Base-by-base conservation (phyloP, 441 rosid genomes). In the Jatropha multifida region DNA sequence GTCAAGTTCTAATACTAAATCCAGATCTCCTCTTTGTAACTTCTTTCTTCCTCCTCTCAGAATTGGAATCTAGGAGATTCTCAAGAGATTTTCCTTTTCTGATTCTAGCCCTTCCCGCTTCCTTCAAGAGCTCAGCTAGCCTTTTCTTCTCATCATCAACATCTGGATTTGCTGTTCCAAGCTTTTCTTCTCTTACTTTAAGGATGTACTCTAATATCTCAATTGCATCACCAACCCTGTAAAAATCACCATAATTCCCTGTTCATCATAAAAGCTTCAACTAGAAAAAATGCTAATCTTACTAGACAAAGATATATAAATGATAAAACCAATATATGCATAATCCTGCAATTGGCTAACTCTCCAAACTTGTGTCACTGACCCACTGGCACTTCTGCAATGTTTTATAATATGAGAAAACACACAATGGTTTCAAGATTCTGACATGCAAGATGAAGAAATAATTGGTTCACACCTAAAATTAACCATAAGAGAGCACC, bases 141-240 rank as follows among this genome's bases (percentile, higher is more conserved):
- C 97, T 83, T 68, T 81, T 88, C 91, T 88, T 91, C 85, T 94
- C 98, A 38, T 91, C 97, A 68, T 89, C 97, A 37, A 92, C 89
- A 79, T 94, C 98, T 0, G 95, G 98, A 82, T 94, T 91, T 14
- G 97, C 98, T 6, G 86, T 92, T 73, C 97, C 98, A 0, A 92
- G 97, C 87, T 88, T 90, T 76, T 94, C 97, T 79, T 94, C 95
- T 85, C 98, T 90, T 73, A 94, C 77, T 80, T 90, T 92, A 66
- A 94, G 88, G 48, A 94, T 91, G 77, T 90, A 83, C 85, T 94
- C 98, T 83, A 94, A 72, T 71, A 92, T 90, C 86, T 92, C 97
- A 46, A 92, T 91, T 42, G 98, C 97, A 83, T 94, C 97, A 76
- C 87, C 94, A 42, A 94, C 92, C 86, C 98, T 94, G 90, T 65